Evolutionary conservation across 371 early-diverging fungal species (phyloP).

Genomic region (Haplosporangium sp.): DNA sequence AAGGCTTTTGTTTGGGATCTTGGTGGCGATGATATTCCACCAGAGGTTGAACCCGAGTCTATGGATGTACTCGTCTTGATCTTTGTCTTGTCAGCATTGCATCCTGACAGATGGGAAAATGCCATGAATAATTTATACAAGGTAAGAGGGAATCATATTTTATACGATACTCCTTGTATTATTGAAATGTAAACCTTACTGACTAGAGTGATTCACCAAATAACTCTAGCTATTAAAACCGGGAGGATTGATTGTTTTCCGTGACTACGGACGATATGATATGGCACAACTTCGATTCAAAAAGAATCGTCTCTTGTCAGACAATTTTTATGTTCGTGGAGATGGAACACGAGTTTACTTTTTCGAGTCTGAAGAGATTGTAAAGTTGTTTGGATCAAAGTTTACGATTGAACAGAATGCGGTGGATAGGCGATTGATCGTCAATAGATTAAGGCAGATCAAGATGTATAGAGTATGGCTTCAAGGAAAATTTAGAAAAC

Average conservation of each 20-base stretch:
- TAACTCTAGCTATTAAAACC: slow-evolving; percentile 70
- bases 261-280: slow-evolving; percentile 93
- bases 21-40: slow-evolving; percentile 72
- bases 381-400: slow-evolving; percentile 63
- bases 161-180: no score
- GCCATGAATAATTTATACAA: slow-evolving; percentile 78
- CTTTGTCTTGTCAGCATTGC: slow-evolving; percentile 88
- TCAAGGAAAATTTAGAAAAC: slow-evolving; percentile 94
- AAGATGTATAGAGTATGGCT: slow-evolving; percentile 99
- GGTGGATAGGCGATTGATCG: slow-evolving; percentile 93
- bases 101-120: slow-evolving; percentile 79
- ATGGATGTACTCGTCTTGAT: slow-evolving; percentile 84
- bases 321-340: slow-evolving; percentile 90
- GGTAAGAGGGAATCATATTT: slow-evolving; percentile 7
- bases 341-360: slow-evolving; percentile 86
- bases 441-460: slow-evolving; percentile 91
- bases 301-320: slow-evolving; percentile 78
- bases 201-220: no score
- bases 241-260: slow-evolving; percentile 82
- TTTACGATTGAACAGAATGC: slow-evolving; percentile 89
- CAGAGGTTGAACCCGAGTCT: slow-evolving; percentile 71
- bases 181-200: no score
- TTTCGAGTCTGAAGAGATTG: slow-evolving; percentile 67
- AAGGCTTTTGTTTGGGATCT: slow-evolving; percentile 89
- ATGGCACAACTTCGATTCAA: slow-evolving; percentile 90